A percentile compares a stretch with the other conserved stretches of the same genome.
These are phyloP conservation scores for Suillus cothurnatus DNA, from an alignment of 768 basidiomycete species.

Conservation along the genomic window DNA sequence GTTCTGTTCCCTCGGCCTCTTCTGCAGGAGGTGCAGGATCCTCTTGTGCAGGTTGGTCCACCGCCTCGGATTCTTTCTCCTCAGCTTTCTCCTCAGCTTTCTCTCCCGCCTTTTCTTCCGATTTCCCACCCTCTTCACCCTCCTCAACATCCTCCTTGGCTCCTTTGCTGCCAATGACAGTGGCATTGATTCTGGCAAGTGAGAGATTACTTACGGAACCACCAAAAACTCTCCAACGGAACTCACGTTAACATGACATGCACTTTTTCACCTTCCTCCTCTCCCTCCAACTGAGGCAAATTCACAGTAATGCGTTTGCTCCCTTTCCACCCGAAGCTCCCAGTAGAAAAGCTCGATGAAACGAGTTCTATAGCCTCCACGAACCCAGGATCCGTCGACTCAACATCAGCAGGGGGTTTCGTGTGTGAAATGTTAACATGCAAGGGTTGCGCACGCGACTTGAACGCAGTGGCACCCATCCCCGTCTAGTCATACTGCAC, in stretches of 20 bases:
- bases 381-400: constrained; percentile 57
- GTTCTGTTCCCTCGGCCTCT: constrained; percentile 14
- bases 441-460: constrained; percentile 66
- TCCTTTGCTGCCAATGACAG: constrained; percentile 70
- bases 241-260: constrained; percentile 76
- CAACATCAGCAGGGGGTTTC: constrained; percentile 45
- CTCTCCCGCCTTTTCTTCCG: constrained; percentile 27
- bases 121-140: constrained; percentile 34
- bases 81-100: constrained; percentile 27
- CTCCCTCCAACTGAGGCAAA: constrained; percentile 50
- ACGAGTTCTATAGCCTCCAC: constrained; percentile 57
- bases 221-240: neutral
- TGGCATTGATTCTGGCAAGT: constrained; percentile 68
- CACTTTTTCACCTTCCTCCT: constrained; percentile 61
- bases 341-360: constrained; percentile 66
- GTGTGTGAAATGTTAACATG: constrained; percentile 71
- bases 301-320: constrained; percentile 68
- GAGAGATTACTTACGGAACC: constrained; percentile 5
- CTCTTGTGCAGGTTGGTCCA: constrained; percentile 25
- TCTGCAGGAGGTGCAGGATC: constrained; percentile 19
- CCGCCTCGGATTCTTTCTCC: constrained; percentile 22
- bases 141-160: constrained; percentile 42
- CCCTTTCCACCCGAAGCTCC: constrained; percentile 88
- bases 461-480: constrained; percentile 55
- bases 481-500: constrained; percentile 36